Evolutionary conservation across 2,329 filamentous ascomycete genomes (phyloP).

Genomic region (Neonectria punicea): DNA sequence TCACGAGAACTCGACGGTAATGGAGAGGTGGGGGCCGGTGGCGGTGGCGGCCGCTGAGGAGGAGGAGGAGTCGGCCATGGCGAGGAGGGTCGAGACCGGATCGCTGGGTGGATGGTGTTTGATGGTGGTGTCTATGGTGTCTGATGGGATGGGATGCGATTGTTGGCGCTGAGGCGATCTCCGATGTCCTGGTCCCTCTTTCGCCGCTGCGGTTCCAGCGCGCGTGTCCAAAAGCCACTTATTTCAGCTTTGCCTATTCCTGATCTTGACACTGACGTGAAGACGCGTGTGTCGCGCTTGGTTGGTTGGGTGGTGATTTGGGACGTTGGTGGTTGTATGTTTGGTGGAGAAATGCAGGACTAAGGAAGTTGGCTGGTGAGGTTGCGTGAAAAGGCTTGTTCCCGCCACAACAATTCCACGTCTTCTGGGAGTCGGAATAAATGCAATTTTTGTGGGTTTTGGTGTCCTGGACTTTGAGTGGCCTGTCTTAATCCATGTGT

Average conservation of each 20-base stretch:
- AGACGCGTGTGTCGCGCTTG: background rate
- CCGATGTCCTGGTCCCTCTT: constrained; percentile 17
- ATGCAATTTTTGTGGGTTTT: too few relatives aligned
- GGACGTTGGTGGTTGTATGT: background rate
- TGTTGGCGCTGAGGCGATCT: constrained; percentile 9
- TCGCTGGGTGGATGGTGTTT: constrained; percentile 6
- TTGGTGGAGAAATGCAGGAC: background rate
- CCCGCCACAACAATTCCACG: too few relatives aligned
- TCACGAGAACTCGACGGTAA: constrained; percentile 78
- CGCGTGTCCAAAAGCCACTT: background rate
- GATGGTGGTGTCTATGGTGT: too few relatives aligned
- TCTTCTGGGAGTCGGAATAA: too few relatives aligned
- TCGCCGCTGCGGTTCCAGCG: background rate
- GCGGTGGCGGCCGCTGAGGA: constrained; percentile 23
- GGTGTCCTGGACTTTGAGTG: too few relatives aligned
- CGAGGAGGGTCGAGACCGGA: constrained; percentile 12
- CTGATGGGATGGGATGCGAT: background rate
- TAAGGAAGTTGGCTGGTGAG: too few relatives aligned
- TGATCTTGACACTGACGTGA: background rate
- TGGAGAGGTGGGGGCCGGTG: constrained; percentile 55
- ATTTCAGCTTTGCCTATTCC: background rate
- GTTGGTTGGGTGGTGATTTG: background rate
- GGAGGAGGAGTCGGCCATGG: constrained; percentile 32
- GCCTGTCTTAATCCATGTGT: too few relatives aligned
- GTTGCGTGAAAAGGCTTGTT: too few relatives aligned